Evolutionary conservation across 1,284 basidiomycete genomes (phyloP).

Genomic region (Cerrena zonata): DNA sequence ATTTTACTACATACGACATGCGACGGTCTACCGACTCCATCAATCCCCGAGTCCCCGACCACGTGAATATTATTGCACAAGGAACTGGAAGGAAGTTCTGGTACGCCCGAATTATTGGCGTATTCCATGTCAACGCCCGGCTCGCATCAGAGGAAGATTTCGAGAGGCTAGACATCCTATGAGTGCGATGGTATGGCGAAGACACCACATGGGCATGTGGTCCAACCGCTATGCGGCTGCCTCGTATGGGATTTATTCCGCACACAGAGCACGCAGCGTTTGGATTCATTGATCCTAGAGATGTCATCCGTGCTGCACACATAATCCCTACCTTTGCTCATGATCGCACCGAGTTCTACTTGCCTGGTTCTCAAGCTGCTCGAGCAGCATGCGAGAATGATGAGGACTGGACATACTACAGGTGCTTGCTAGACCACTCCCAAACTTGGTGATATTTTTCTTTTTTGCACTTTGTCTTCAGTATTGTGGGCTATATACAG

Average conservation of each 20-base stretch:
- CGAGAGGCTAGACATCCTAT: conserved; percentile 20
- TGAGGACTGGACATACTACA: conserved; percentile 13
- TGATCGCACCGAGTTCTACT: conserved; percentile 17
- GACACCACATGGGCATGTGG: conserved; percentile 10
- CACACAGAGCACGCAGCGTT: conserved; percentile 10
- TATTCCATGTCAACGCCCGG: conserved; percentile 26
- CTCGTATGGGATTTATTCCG: conserved; percentile 10
- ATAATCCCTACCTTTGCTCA: too few relatives aligned
- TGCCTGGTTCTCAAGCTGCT: conserved; percentile 4
- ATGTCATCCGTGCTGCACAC: conserved; percentile 21
- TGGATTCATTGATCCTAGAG: conserved; percentile 21
- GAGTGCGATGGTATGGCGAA: conserved; percentile 23
- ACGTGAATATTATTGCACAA: too few relatives aligned
- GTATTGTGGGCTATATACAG: too few relatives aligned
- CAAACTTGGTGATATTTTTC: too few relatives aligned
- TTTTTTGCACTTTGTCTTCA: too few relatives aligned
- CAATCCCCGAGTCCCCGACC: conserved; percentile 25
- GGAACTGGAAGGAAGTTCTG: conserved; percentile 17
- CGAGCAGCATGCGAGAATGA: conserved; percentile 2
- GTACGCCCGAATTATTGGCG: too few relatives aligned
- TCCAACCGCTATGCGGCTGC: conserved; percentile 7
- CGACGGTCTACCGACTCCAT: conserved; percentile 30
- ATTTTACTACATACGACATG: conserved; percentile 32
- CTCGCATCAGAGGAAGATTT: conserved; percentile 5
- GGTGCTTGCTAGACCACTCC: too few relatives aligned